Percentiles rank a stretch among this genome's conserved stretches.
Evolutionary conservation across 352 stramenopile species (phyloP).

Genomic region (Pythium aristosporum): DNA sequence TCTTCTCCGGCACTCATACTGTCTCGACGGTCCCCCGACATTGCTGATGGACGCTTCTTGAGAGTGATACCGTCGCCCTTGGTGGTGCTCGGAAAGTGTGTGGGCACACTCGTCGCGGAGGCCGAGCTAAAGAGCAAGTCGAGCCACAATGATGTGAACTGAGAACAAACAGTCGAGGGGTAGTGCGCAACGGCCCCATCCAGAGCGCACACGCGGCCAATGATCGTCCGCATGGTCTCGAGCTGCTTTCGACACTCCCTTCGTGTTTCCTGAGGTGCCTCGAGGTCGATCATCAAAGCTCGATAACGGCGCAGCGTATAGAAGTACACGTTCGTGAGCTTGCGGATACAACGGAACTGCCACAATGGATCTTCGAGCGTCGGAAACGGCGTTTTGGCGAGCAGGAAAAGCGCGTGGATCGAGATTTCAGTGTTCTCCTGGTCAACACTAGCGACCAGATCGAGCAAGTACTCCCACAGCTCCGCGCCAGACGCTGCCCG

Average conservation of each 20-base stretch:
- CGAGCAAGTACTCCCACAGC: constrained; percentile 65
- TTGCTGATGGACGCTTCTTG: background rate
- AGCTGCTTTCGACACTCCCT: constrained; percentile 26
- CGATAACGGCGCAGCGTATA: constrained; percentile 53
- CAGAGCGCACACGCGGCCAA: constrained; percentile 49
- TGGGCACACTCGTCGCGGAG: constrained; percentile 68
- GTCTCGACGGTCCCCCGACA: constrained; percentile 27
- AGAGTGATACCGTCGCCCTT: constrained; percentile 9
- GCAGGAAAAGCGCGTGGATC: constrained; percentile 40
- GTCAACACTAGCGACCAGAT: constrained; percentile 35
- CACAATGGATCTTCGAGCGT: constrained; percentile 70
- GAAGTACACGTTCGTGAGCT: constrained; percentile 58
- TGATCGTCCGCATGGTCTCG: constrained; percentile 43
- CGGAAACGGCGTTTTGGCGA: constrained; percentile 54
- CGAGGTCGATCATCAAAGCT: constrained; percentile 33
- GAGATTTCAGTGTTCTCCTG: constrained; percentile 6
- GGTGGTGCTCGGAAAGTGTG: constrained; percentile 49
- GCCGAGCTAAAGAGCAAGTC: constrained; percentile 61
- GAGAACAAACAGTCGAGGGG: constrained; percentile 61
- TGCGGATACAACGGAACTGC: constrained; percentile 72
- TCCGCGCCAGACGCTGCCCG: constrained; percentile 45
- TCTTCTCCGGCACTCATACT: constrained; percentile 17
- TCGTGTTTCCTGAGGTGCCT: constrained; percentile 6
- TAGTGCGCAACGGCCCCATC: constrained; percentile 70
- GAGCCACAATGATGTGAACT: constrained; percentile 67